phyloP scores from a whole-genome alignment of 2,329 filamentous ascomycete species.

The Colletotrichum melonis region DNA sequence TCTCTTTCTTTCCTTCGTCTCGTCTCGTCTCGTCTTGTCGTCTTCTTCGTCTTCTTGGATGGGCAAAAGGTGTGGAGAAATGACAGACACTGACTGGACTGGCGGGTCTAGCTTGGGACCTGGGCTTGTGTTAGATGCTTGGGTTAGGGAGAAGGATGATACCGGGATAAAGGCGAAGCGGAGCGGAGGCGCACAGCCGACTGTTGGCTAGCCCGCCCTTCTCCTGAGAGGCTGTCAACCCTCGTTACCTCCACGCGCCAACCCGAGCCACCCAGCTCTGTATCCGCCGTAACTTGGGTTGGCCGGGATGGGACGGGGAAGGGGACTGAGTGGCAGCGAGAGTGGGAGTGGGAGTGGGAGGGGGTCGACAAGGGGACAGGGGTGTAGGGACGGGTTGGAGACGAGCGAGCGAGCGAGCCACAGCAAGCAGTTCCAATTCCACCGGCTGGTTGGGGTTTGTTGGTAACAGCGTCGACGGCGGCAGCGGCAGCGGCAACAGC shows the following conservation, averaged over 20 bases:
- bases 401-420: conserved; percentile 2
- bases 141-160: conserved; percentile 36
- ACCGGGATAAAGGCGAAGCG: conserved; percentile 37
- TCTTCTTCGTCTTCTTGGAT: conserved; percentile 6
- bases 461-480: conserved; percentile 7
- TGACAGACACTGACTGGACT: conserved; percentile 18
- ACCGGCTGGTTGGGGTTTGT: conserved; percentile 20
- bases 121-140: conserved; percentile 35
- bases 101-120: conserved; percentile 35
- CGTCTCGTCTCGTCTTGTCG: not conserved
- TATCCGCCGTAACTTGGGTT: conserved; percentile 30
- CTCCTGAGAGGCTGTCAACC: conserved; percentile 33
- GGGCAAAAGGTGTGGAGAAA: conserved; percentile 20
- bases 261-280: conserved; percentile 29
- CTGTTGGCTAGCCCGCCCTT: conserved; percentile 35
- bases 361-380: conserved; percentile 19
- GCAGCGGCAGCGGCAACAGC: not conserved
- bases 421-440: conserved; percentile 23
- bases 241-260: conserved; percentile 29
- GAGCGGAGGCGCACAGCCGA: conserved; percentile 35
- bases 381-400: conserved; percentile 19
- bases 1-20: conserved; percentile 1
- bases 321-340: conserved; percentile 10
- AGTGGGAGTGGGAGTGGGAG: not conserved
- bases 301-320: conserved; percentile 27